Base-by-base conservation (phyloP, 768 basidiomycete species). In the Tephrocybe sp. region DNA sequence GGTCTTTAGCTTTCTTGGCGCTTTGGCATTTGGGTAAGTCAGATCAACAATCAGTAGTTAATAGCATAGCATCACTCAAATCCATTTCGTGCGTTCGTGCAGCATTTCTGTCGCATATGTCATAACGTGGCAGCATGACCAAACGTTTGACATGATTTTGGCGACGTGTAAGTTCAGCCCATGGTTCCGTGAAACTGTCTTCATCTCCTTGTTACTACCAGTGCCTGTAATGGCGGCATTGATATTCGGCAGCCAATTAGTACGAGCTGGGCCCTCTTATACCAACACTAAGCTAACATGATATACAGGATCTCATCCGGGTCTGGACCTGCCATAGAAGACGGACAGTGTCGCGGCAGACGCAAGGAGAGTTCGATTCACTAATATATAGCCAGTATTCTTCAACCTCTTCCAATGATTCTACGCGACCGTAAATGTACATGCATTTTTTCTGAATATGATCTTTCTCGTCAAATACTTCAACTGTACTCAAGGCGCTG, bases 1-100 rank as follows among this genome's bases (percentile, higher is more conserved):
- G 57, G 32, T 65, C 17, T 70, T 70, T 54, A 64, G 63, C 32
- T 47, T 62, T 13, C 45, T 70, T 3, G 65, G 64, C 1, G 55
- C 62, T 13, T 44, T 68, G 1, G 59, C 60, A 5, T 47, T 70
- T 3, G 59, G 58, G 68, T 68, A 43, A 31, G 64, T 45, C 20
- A 11, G 3, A 1, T 23, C 35, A 16, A 16, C 11, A 4, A 14
- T 23, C 31, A 20, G 13, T 3, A 20, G 2, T 10, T 10, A 5
- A 31, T 9, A 22, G 8, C 2, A 31, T 9, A 22, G 8, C 2
- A 7, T 41, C 40, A 5, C 36, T 13, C 7, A 17, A 6, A 1
- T 26, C 41, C 8, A 44, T 44, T 9, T 17, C 16, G 13, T 26
- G 17, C 45, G 23, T 45, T n/a, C n/a, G n/a, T 19, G n/a, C 33